Evolutionary conservation across 2,329 filamentous ascomycete species (phyloP).

Genomic region (Colletotrichum sp.): DNA sequence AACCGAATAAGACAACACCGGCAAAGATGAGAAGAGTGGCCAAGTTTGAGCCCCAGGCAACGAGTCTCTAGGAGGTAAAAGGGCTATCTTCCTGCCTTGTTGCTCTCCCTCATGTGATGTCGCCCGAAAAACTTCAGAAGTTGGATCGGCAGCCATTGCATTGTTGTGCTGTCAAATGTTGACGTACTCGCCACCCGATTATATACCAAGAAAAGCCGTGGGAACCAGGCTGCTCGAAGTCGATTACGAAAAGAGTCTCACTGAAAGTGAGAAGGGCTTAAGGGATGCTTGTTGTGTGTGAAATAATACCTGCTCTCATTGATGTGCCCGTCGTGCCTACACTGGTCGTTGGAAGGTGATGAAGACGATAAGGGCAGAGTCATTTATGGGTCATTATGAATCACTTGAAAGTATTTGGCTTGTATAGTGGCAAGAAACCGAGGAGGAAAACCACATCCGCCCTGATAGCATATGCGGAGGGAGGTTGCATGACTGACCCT

Average conservation of each 20-base stretch:
- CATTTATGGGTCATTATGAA: accelerated
- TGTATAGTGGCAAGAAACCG: not conserved
- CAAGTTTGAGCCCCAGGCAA: not conserved
- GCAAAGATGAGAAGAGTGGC: not conserved
- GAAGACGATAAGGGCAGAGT: not conserved
- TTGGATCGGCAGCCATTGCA: not conserved
- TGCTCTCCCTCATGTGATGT: not conserved
- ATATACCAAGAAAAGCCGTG: not conserved
- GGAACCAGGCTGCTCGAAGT: not conserved
- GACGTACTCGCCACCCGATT: not conserved
- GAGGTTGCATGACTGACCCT: not conserved
- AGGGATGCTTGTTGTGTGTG: no score
- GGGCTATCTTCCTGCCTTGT: not conserved
- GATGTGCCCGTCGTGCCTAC: not conserved
- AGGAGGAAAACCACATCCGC: not conserved
- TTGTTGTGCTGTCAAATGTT: not conserved
- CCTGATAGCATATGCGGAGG: not conserved
- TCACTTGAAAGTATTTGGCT: not conserved
- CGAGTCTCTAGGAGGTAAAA: not conserved
- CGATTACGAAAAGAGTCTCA: accelerated
- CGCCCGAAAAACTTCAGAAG: not conserved
- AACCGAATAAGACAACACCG: not conserved
- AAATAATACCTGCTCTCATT: not conserved
- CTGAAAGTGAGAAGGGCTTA: not conserved
- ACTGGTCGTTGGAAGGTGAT: not conserved